Percentiles rank a stretch among this genome's conserved stretches.
Evolutionary conservation across 306 rosid genomes (phyloP).

Genomic region (Prunus armeniaca): DNA sequence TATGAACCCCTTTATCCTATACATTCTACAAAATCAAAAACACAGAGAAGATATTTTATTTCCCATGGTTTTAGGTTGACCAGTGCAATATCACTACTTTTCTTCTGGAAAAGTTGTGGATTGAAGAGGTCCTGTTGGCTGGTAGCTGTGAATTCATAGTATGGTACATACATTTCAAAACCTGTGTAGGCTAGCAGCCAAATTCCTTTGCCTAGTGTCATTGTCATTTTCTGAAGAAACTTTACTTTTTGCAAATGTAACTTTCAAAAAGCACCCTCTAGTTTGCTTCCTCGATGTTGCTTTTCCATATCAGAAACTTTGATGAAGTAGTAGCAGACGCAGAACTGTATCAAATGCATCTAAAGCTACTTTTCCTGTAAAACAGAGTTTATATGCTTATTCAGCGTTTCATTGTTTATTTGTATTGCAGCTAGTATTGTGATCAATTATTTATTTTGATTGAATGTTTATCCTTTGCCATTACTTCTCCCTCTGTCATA

Average conservation of each 20-base stretch:
- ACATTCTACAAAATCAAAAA: neutral
- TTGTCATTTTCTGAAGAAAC: neutral
- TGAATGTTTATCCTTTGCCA: slow-evolving; percentile 3
- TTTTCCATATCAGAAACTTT: neutral
- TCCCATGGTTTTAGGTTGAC: neutral
- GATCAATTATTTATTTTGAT: slow-evolving; percentile 8
- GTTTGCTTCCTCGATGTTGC: neutral
- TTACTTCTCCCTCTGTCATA: slow-evolving; percentile 22
- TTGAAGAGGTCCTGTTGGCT: neutral
- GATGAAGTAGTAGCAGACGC: neutral
- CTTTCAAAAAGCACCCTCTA: neutral
- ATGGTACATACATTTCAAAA: neutral
- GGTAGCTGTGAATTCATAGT: neutral
- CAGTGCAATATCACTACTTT: neutral
- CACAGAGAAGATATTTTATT: neutral
- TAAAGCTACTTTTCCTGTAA: neutral
- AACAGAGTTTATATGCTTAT: neutral
- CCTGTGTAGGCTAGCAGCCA: neutral
- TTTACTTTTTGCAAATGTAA: neutral
- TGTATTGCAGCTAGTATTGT: neutral
- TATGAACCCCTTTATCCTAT: neutral
- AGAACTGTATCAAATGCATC: neutral
- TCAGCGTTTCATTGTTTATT: neutral
- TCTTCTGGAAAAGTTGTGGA: neutral
- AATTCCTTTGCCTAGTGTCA: neutral